These are phyloP conservation scores for Melanogaster broomeanus DNA, from an alignment of 768 basidiomycete genomes.

Conservation along the genomic window DNA sequence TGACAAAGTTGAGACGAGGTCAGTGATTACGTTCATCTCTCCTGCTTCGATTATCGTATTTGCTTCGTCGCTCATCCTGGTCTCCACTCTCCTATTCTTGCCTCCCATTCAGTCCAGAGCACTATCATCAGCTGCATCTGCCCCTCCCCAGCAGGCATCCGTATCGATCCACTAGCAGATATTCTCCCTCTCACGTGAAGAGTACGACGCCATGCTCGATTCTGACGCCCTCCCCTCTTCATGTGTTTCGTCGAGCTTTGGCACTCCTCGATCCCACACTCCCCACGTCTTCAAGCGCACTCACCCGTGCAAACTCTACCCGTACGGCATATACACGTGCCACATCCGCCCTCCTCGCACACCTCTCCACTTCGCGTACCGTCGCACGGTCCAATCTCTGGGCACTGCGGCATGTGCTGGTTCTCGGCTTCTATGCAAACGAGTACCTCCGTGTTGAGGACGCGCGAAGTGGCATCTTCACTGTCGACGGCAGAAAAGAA, in stretches of 20 bases:
- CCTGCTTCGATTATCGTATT: slow-evolving; percentile 29
- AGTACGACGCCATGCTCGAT: slow-evolving; percentile 49
- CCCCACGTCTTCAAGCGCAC: slow-evolving; percentile 40
- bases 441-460: slow-evolving; percentile 60
- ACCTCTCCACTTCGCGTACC: slow-evolving; percentile 61
- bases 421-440: slow-evolving; percentile 59
- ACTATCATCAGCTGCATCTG: slow-evolving; percentile 43
- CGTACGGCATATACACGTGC: slow-evolving; percentile 58
- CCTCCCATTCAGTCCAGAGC: slow-evolving; percentile 41
- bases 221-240: slow-evolving; percentile 42
- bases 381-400: slow-evolving; percentile 59
- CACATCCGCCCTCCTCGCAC: slow-evolving; percentile 53
- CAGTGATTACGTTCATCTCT: slow-evolving; percentile 30
- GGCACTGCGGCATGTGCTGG: slow-evolving; percentile 70
- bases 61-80: background rate
- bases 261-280: slow-evolving; percentile 63
- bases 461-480: slow-evolving; percentile 51
- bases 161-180: slow-evolving; percentile 44
- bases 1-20: slow-evolving; percentile 33
- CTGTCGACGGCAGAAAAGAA: slow-evolving; percentile 8
- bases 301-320: slow-evolving; percentile 4
- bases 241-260: slow-evolving; percentile 53
- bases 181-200: slow-evolving; percentile 51
- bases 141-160: slow-evolving; percentile 37
- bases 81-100: background rate